Conservation (phyloP, 768 basidiomycete genomes). For the Trametopsis cervina region DNA sequence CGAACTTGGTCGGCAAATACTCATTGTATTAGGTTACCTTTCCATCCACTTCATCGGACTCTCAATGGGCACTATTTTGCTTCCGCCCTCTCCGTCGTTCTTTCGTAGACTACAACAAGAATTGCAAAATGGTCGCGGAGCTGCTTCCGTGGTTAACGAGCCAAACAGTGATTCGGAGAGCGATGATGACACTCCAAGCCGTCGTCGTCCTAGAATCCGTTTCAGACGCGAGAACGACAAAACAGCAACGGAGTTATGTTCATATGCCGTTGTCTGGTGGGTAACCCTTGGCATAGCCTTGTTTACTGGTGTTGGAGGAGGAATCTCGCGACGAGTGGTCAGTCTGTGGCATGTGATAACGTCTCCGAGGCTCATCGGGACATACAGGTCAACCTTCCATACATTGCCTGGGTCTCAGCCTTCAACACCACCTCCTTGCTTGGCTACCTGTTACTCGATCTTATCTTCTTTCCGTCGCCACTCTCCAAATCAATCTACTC, state of each 20-base stretch:
- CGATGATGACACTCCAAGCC: conserved; percentile 11
- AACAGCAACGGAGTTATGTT: conserved; percentile 67
- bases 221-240: conserved; percentile 59
- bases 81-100: conserved; percentile 72
- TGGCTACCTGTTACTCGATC: conserved; percentile 72
- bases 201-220: conserved; percentile 9
- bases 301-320: conserved; percentile 27
- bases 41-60: conserved; percentile 85
- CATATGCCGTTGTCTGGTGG: conserved; percentile 83
- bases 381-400: conserved; percentile 80
- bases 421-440: conserved; percentile 85
- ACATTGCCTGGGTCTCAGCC: conserved; percentile 83
- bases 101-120: conserved; percentile 49
- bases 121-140: conserved; percentile 11
- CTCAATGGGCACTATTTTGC: conserved; percentile 70
- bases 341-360: conserved; percentile 19
- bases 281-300: conserved; percentile 34
- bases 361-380: neutral
- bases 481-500: conserved; percentile 27
- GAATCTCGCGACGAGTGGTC: conserved; percentile 58
- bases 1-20: neutral
- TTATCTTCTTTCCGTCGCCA: conserved; percentile 52
- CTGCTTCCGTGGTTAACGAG: neutral
- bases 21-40: conserved; percentile 60
- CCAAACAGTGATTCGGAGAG: conserved; percentile 18